Conservation (phyloP, 2,329 filamentous ascomycete genomes). For the Alternaria arbusti region DNA sequence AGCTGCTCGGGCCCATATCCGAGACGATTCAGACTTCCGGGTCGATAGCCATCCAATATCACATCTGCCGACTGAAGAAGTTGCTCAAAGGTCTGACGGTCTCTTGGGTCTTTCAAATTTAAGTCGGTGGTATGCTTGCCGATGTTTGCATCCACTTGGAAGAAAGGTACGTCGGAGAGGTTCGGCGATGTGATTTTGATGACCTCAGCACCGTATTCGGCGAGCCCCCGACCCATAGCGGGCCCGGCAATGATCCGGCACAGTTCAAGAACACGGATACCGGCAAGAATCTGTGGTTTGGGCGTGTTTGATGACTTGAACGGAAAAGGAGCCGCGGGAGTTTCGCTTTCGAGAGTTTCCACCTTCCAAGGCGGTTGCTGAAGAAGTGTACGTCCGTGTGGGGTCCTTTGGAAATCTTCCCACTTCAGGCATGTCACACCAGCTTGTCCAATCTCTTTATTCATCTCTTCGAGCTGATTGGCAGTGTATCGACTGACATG, state of each 20-base stretch:
- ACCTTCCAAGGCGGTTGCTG: conserved; percentile 57
- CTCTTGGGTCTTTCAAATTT: conserved; percentile 64
- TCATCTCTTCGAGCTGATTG: conserved; percentile 52
- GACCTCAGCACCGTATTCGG: conserved; percentile 77
- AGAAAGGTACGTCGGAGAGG: conserved; percentile 74
- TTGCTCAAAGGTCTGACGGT: conserved; percentile 62
- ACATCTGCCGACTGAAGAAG: conserved; percentile 69
- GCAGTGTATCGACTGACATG: conserved; percentile 50
- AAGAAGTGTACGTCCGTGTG: conserved; percentile 51
- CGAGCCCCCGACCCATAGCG: conserved; percentile 72
- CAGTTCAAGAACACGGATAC: conserved; percentile 75
- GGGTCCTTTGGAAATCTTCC: conserved; percentile 48
- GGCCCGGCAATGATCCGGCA: conserved; percentile 79
- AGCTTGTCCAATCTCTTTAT: conserved; percentile 50
- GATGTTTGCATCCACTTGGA: conserved; percentile 74
- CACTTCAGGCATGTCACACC: conserved; percentile 52
- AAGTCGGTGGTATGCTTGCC: conserved; percentile 72
- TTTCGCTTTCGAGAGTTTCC: conserved; percentile 57
- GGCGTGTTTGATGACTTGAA: conserved; percentile 48
- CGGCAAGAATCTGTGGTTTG: conserved; percentile 55
- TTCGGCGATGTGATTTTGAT: conserved; percentile 73
- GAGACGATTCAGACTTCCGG: conserved; percentile 67
- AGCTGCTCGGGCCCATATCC: conserved; percentile 68
- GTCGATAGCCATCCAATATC: conserved; percentile 72
- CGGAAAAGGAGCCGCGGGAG: conserved; percentile 58